phyloP scores from a whole-genome alignment of 2,329 filamentous ascomycete genomes.

The Phyllosticta capitalensis region DNA sequence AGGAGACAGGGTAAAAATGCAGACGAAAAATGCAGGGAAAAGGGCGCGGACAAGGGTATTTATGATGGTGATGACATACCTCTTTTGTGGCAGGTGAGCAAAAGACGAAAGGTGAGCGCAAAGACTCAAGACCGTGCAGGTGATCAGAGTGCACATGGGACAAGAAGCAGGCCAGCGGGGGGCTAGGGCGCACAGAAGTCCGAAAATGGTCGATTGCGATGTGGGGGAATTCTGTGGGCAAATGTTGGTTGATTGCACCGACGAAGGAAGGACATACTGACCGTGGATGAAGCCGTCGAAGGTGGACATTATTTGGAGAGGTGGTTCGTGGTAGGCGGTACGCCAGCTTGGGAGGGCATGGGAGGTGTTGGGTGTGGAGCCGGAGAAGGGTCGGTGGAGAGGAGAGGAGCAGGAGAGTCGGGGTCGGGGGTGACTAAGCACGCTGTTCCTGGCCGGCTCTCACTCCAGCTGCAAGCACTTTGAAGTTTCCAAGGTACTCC shows the following conservation, averaged over 20 bases:
- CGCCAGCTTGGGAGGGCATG: not conserved
- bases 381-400: not conserved
- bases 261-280: constrained; percentile 13
- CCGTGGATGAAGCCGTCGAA: constrained; percentile 58
- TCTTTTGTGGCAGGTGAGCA: constrained; percentile 77
- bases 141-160: constrained; percentile 93
- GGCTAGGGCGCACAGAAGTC: constrained; percentile 39
- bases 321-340: not conserved
- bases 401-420: not conserved
- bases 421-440: too few relatives aligned
- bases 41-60: not conserved
- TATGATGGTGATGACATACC: constrained; percentile 29
- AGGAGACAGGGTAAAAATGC: not conserved
- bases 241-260: not conserved
- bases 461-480: too few relatives aligned
- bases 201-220: constrained; percentile 82
- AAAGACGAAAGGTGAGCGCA: constrained; percentile 76
- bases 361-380: not conserved
- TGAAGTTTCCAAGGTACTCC: too few relatives aligned
- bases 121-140: constrained; percentile 65
- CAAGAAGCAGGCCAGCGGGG: constrained; percentile 75
- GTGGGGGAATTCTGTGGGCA: constrained; percentile 58
- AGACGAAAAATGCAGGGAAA: not conserved
- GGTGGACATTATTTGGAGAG: constrained; percentile 55
- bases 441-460: too few relatives aligned